These are phyloP conservation scores for Rhytidiadelphus loreus DNA, from an alignment of 225 moss, liverwort and hornwort genomes.

Conservation along the genomic window DNA sequence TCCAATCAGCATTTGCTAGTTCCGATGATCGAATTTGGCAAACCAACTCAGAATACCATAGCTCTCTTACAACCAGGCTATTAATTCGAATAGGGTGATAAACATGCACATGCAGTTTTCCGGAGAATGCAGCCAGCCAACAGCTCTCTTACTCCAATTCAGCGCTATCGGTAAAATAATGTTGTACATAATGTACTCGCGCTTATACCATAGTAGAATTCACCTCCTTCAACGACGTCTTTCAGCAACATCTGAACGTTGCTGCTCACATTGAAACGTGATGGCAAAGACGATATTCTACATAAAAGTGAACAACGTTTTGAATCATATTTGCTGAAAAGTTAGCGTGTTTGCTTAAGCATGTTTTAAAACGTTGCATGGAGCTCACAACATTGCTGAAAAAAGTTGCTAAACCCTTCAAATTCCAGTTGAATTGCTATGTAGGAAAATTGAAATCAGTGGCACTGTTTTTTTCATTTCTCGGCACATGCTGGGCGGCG, in stretches of 20 bases:
- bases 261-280: neutral
- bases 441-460: neutral
- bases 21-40: too few species aligned
- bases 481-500: neutral
- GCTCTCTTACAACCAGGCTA: too few species aligned
- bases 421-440: neutral
- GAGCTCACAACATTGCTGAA: neutral
- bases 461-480: neutral
- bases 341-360: too few species aligned
- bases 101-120: too few species aligned
- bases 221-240: neutral
- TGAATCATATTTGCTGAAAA: neutral
- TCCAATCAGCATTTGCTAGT: neutral
- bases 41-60: too few species aligned
- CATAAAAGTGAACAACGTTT: neutral
- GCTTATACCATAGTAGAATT: neutral
- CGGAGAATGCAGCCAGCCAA: neutral
- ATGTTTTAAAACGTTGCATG: too few species aligned
- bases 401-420: neutral
- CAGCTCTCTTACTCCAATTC: neutral
- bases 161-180: neutral
- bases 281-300: neutral
- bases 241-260: neutral
- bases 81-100: too few species aligned
- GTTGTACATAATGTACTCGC: neutral